Percentiles rank a stretch among this genome's conserved stretches.
These are phyloP conservation scores for Polyporus tsugae DNA, from an alignment of 1,284 basidiomycete species.

Conservation along the genomic window DNA sequence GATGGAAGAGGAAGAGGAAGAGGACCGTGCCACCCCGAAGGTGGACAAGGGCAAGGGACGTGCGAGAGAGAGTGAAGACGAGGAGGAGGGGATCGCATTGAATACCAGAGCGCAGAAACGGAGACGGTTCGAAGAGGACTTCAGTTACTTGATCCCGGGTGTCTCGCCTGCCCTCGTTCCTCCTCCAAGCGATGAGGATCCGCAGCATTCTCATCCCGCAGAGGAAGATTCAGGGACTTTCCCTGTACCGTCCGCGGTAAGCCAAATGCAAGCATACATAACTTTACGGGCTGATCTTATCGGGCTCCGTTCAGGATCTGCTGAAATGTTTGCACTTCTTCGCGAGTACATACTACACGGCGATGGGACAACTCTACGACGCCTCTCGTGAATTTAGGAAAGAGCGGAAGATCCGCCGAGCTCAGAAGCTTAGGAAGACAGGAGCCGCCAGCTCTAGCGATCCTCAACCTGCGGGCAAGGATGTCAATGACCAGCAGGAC, in stretches of 20 bases:
- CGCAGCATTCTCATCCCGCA: conserved; percentile 1
- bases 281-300: neutral
- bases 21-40: neutral
- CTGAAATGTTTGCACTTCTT: conserved; percentile 76
- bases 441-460: neutral
- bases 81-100: conserved; percentile 12
- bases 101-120: conserved; percentile 47
- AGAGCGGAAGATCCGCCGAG: conserved; percentile 45
- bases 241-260: conserved; percentile 58
- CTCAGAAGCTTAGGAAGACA: conserved; percentile 19
- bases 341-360: conserved; percentile 67
- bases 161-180: conserved; percentile 13
- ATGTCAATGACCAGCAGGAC: neutral
- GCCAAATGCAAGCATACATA: conserved; percentile 25
- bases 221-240: conserved; percentile 21
- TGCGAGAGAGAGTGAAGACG: conserved; percentile 31
- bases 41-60: conserved; percentile 41
- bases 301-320: conserved; percentile 58
- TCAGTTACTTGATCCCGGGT: conserved; percentile 44
- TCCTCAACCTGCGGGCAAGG: conserved; percentile 3
- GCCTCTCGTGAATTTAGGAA: conserved; percentile 54
- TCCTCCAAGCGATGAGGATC: neutral
- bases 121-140: conserved; percentile 49
- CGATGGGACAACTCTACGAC: conserved; percentile 65
- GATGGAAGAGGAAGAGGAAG: conserved; percentile 9